A percentile compares a stretch with the other conserved stretches of the same genome.
phyloP scores from a whole-genome alignment of 495 filamentous ascomycete species.

The Jackrogersella multiformis region DNA sequence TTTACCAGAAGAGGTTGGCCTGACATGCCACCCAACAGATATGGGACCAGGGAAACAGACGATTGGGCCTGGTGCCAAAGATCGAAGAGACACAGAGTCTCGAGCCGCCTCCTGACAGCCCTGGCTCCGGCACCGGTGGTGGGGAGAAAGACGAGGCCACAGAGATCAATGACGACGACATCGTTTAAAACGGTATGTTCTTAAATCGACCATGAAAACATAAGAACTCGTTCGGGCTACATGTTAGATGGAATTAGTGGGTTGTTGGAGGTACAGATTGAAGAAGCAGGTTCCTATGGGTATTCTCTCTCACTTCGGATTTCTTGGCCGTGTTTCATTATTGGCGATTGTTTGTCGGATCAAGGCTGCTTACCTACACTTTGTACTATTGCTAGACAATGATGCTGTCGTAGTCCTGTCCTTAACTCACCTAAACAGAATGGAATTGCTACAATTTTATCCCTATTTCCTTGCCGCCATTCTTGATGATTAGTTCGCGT shows the following conservation, averaged over 20 bases:
- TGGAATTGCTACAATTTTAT: constrained; percentile 25
- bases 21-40: constrained; percentile 55
- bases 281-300: not conserved
- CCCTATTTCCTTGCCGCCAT: constrained; percentile 6
- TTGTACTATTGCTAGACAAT: not conserved
- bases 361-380: constrained; percentile 1
- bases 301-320: not conserved
- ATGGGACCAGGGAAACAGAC: constrained; percentile 77
- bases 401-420: not conserved
- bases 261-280: not conserved
- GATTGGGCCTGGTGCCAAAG: constrained; percentile 75
- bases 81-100: constrained; percentile 65
- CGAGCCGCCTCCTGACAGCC: constrained; percentile 41
- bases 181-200: constrained; percentile 17
- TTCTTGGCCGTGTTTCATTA: not conserved
- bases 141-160: constrained; percentile 32
- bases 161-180: constrained; percentile 25
- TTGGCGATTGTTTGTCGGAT: not conserved
- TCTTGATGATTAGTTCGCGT: not conserved
- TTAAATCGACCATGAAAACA: too few species aligned
- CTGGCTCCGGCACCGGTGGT: not conserved
- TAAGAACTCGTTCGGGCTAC: not conserved
- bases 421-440: constrained; percentile 21
- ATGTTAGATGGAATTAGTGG: not conserved
- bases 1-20: not conserved